Base-by-base conservation (phyloP, 768 basidiomycete species). In the Tylopilus subfusipes region DNA sequence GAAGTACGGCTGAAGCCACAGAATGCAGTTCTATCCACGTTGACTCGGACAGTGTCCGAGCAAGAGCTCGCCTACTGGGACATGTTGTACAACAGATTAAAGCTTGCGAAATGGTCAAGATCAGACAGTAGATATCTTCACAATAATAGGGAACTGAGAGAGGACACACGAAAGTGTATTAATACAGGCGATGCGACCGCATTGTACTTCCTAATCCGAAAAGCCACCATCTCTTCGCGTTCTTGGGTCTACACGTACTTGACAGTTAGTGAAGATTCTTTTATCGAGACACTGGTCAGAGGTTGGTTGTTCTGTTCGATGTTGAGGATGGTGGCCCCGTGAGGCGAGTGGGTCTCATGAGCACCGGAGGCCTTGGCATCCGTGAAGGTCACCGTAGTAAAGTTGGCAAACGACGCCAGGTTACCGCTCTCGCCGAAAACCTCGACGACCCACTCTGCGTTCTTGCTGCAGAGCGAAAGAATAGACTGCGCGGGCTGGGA, bases 281-380 rank as follows among this genome's bases (percentile, higher is more conserved):
- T 12, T 19, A 36, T 22, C 9, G 43, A 40, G 24, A 50, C 43
- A 24, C 16, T n/a, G 5, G 51, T 53, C 48, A 59, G 22, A 25
- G 25, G 4, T 29, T n/a, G 14, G 36, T 29, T 39, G 11, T 58
- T 31, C 27, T 58, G 56, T 25, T 25, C 10, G 42, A 59, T 50
- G 21, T 58, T 14, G 29, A 46, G 13, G 44, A 39, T 11, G 12
- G 7, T 49, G 27, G 47, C 47, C n/a, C 39, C 51, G 13, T 22
- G 13, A 6, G 58, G 50, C 12, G 13, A 16, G 24, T 42, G 25
- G 2, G 24, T 6, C 24, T 24, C 42, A 25, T 5, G n/a, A 38
- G 24, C 11, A 18, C 42, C 42, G 19, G 7, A 5, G 4, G 42
- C 42, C 24, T 12, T 21, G 42, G 42, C 24, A 25, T 42, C 16